phyloP scores from a whole-genome alignment of 108 stramenopile genomes.

The Fragilariopsis cylindrus region DNA sequence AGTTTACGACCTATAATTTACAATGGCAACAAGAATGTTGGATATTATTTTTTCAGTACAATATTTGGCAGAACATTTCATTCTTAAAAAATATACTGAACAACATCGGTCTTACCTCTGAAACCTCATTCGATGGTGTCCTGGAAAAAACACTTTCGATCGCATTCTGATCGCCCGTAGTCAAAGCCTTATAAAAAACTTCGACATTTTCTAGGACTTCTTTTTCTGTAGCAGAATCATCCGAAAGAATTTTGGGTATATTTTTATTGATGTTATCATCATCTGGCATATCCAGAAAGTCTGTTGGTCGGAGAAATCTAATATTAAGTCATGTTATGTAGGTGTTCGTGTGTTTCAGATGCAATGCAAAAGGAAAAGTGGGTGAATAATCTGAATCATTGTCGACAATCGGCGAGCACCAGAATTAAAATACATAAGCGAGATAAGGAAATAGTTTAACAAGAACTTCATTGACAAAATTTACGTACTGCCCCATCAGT shows the following conservation, averaged over 20 bases:
- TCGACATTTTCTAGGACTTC: conserved; percentile 34
- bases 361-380: too few relatives aligned
- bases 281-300: conserved; percentile 48
- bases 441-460: neutral
- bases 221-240: conserved; percentile 3
- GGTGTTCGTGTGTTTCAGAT: too few relatives aligned
- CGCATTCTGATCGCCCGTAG: conserved; percentile 37
- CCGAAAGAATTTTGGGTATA: conserved; percentile 8
- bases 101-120: conserved; percentile 41
- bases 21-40: neutral
- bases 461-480: neutral
- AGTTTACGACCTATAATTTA: conserved; percentile 35
- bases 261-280: conserved; percentile 3
- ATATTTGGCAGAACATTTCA: neutral
- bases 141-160: conserved; percentile 30
- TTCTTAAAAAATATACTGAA: neutral
- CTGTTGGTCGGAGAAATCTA: conserved; percentile 57
- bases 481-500: conserved; percentile 54
- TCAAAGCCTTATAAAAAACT: conserved; percentile 65
- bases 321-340: too few relatives aligned
- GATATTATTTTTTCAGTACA: neutral
- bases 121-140: conserved; percentile 35
- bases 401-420: neutral
- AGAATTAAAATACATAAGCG: too few relatives aligned
- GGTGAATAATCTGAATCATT: neutral